Evolutionary conservation across 768 basidiomycete genomes (phyloP).

Genomic region (Suillus placidus): DNA sequence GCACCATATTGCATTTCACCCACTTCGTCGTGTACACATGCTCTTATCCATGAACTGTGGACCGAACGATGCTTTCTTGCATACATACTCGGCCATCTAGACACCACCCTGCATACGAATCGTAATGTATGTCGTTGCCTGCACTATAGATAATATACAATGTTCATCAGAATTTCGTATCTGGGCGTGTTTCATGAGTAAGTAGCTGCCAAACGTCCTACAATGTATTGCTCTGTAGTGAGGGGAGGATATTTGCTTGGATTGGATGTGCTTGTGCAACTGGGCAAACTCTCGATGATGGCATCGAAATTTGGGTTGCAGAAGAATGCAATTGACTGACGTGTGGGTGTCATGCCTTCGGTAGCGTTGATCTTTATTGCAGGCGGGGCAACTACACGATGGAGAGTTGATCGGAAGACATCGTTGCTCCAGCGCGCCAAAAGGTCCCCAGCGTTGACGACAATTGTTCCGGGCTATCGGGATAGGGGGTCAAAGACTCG

Average conservation of each 20-base stretch:
- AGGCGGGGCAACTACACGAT: slow-evolving; percentile 79
- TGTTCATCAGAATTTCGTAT: background rate
- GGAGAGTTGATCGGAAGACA: slow-evolving; percentile 75
- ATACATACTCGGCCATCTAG: slow-evolving; percentile 17
- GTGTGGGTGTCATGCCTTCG: slow-evolving; percentile 59
- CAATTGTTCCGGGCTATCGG: slow-evolving; percentile 72
- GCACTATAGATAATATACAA: background rate
- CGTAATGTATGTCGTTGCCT: background rate
- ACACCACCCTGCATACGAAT: slow-evolving; percentile 4
- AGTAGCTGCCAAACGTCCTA: slow-evolving; percentile 65
- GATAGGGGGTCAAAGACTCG: slow-evolving; percentile 4
- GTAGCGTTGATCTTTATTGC: slow-evolving; percentile 48
- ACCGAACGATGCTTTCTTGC: slow-evolving; percentile 18
- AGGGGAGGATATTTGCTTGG: slow-evolving; percentile 75
- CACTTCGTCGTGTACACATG: slow-evolving; percentile 19
- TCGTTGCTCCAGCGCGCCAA: slow-evolving; percentile 86
- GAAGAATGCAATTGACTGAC: slow-evolving; percentile 87
- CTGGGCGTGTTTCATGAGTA: slow-evolving; percentile 42
- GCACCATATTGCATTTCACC: slow-evolving; percentile 20
- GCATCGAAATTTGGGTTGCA: slow-evolving; percentile 79
- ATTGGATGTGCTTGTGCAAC: slow-evolving; percentile 40
- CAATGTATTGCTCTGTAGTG: slow-evolving; percentile 76
- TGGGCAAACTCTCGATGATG: slow-evolving; percentile 71
- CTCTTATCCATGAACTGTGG: slow-evolving; percentile 21
- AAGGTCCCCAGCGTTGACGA: slow-evolving; percentile 82